phyloP scores from a whole-genome alignment of 225 moss, liverwort and hornwort species.

The Thuidium tamariscinum region DNA sequence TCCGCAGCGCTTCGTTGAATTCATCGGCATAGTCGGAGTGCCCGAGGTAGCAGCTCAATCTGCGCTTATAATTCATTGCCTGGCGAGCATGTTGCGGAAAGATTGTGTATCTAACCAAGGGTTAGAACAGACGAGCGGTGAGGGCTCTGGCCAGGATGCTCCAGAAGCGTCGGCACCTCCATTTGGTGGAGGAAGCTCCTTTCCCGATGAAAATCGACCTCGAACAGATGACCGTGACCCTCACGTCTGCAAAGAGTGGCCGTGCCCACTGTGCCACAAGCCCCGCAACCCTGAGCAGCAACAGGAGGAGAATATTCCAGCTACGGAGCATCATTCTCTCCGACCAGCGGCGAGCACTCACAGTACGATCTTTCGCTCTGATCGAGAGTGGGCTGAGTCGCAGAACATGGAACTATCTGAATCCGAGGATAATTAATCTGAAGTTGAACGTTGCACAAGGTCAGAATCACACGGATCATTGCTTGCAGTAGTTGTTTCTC shows the following conservation, averaged over 20 bases:
- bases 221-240: not conserved
- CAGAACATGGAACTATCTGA: not conserved
- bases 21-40: not conserved
- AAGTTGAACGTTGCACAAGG: not conserved
- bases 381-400: not conserved
- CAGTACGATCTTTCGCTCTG: not conserved
- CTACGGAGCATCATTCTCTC: not conserved
- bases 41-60: not conserved
- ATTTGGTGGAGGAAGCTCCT: not conserved
- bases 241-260: conserved; percentile 3
- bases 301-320: not conserved
- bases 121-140: not conserved
- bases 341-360: not conserved
- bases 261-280: conserved; percentile 12
- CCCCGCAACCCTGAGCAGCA: not conserved
- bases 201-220: not conserved
- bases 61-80: not conserved
- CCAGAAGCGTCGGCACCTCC: not conserved
- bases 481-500: not conserved
- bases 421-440: not conserved
- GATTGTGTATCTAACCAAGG: not conserved
- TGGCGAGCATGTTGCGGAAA: not conserved
- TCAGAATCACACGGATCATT: not conserved
- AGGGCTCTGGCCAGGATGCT: not conserved
- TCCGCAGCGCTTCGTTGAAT: not conserved